These are phyloP conservation scores for Chalciporus pseudorubinellus DNA, from an alignment of 768 basidiomycete species.

Conservation along the genomic window DNA sequence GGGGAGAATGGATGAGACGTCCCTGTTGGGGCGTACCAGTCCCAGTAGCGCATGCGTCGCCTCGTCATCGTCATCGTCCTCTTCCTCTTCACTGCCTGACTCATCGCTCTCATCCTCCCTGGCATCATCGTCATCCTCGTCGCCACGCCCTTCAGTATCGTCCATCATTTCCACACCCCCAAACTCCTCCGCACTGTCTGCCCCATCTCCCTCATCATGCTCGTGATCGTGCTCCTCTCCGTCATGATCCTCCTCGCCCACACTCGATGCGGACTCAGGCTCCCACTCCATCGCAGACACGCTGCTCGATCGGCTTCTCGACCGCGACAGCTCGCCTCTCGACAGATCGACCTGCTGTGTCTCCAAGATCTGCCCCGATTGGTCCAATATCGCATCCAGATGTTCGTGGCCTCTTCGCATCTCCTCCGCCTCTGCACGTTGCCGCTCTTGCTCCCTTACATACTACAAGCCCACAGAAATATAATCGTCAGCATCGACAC, in stretches of 20 bases:
- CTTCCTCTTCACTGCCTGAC: constrained; percentile 39
- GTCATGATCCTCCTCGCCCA: constrained; percentile 18
- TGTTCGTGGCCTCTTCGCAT: constrained; percentile 77
- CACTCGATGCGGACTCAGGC: constrained; percentile 15
- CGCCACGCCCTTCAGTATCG: constrained; percentile 6
- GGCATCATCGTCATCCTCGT: constrained; percentile 8
- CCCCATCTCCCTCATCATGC: constrained; percentile 23
- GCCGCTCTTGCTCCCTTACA: constrained; percentile 67
- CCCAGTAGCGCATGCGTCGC: constrained; percentile 30
- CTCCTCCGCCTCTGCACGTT: constrained; percentile 71
- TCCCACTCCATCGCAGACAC: constrained; percentile 33
- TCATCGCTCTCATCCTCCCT: constrained; percentile 38
- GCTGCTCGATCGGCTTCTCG: constrained; percentile 59
- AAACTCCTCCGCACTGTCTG: constrained; percentile 38
- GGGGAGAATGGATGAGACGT: neutral
- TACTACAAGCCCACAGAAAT: constrained; percentile 44
- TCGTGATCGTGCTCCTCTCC: constrained; percentile 23
- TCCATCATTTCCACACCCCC: constrained; percentile 28
- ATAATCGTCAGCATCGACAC: neutral
- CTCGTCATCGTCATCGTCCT: constrained; percentile 33
- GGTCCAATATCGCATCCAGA: constrained; percentile 85
- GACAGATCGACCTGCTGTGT: constrained; percentile 75
- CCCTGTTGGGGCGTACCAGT: constrained; percentile 1
- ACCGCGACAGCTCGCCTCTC: constrained; percentile 43
- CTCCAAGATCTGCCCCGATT: constrained; percentile 82